Conservation (phyloP, 768 basidiomycete species). For the Coprinopsis sp. region DNA sequence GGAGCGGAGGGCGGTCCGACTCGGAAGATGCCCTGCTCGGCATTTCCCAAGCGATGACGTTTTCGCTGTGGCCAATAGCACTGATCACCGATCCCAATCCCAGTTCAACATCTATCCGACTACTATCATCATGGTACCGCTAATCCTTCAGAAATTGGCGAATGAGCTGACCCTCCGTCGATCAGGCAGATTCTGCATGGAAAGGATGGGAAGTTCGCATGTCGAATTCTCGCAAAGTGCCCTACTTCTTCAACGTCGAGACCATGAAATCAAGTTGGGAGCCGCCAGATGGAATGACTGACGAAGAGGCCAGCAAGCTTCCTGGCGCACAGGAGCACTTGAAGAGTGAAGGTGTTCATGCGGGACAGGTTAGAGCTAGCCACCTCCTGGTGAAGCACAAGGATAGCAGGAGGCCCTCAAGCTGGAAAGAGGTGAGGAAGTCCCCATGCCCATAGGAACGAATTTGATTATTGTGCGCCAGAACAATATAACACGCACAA, state of each 20-base stretch:
- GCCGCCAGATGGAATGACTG: constrained; percentile 53
- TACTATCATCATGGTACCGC: neutral
- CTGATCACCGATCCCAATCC: no score
- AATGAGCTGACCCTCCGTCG: neutral
- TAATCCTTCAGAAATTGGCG: constrained; percentile 2
- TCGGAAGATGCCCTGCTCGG: no score
- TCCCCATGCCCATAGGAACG: neutral
- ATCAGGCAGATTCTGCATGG: constrained; percentile 4
- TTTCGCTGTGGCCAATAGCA: no score
- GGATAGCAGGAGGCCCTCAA: constrained; percentile 71
- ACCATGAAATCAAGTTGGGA: constrained; percentile 82
- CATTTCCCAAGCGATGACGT: no score
- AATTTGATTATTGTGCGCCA: constrained; percentile 24
- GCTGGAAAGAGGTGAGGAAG: constrained; percentile 74
- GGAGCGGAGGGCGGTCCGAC: no score
- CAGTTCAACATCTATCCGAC: no score
- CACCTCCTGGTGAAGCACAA: constrained; percentile 93
- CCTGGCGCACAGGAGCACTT: constrained; percentile 62
- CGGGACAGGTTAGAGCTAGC: constrained; percentile 80
- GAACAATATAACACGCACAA: constrained; percentile 76
- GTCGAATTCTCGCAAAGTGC: constrained; percentile 69
- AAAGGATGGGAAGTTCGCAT: constrained; percentile 79
- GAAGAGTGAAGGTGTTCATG: constrained; percentile 15
- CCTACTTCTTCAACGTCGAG: constrained; percentile 83
- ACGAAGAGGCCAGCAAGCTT: constrained; percentile 54